Evolutionary conservation across 345 rosid genomes (phyloP).

Genomic region (Corchorus olitorius): DNA sequence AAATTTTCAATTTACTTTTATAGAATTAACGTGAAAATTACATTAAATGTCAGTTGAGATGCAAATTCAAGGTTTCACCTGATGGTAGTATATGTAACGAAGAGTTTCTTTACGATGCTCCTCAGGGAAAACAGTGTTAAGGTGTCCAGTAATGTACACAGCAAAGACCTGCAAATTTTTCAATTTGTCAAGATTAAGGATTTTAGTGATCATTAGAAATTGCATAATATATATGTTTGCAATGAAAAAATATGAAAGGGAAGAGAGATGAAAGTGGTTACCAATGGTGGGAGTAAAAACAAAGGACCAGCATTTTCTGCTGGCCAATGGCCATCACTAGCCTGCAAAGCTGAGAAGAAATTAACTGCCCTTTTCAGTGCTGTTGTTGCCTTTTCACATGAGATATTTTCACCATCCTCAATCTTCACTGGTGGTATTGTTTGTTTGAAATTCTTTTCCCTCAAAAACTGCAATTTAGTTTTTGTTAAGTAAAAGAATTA

Average conservation of each 20-base stretch:
- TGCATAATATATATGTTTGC: neutral
- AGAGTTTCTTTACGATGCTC: conserved; percentile 50
- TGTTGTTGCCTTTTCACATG: conserved; percentile 45
- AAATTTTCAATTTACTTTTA: neutral
- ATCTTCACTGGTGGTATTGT: conserved; percentile 43
- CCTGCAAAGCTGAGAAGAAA: conserved; percentile 62
- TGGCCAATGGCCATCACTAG: conserved; percentile 69
- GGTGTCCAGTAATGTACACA: conserved; percentile 47
- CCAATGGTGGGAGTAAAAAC: conserved; percentile 65
- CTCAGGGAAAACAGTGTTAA: conserved; percentile 34
- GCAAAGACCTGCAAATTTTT: conserved; percentile 37
- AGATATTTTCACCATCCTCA: conserved; percentile 45
- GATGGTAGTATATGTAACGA: conserved; percentile 50
- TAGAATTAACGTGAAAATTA: too few relatives aligned
- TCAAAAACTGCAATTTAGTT: conserved; percentile 51
- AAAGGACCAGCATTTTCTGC: conserved; percentile 65
- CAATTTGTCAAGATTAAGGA: neutral
- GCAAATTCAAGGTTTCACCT: too few relatives aligned
- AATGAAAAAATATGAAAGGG: neutral
- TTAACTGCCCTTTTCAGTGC: conserved; percentile 45
- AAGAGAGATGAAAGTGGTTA: conserved; percentile 26
- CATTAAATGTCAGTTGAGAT: too few relatives aligned
- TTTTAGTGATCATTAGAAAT: neutral
- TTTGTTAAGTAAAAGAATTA: neutral
- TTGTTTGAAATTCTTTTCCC: conserved; percentile 59